Base-by-base conservation (phyloP, 306 rosid genomes). In the Inga oerstediana region DNA sequence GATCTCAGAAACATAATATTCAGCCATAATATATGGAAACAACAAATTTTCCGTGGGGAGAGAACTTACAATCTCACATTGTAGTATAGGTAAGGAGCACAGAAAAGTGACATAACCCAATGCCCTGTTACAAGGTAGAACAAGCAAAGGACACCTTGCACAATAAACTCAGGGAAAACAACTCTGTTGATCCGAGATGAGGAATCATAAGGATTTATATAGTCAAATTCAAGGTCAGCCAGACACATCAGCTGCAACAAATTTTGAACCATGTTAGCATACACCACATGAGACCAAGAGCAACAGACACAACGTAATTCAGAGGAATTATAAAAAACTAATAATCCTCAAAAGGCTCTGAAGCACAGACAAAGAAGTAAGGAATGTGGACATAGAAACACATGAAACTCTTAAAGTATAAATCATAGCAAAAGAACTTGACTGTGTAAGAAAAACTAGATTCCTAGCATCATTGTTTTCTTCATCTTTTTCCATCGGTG, bases 221-320 rank as follows among this genome's bases (percentile, higher is more conserved):
- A 91, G 87, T 96, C 99, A 80, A 96, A 94, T 87, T 96, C 98
- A 2, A 96, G 89, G 86, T 96, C 99, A 22, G 97, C 99, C 56
- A 94, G 87, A 88, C 97, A 96, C 99, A 96, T 92, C 58, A 96
- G 92, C 99, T 94, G 97, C 93, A 92, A 86, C 45, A 79, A 84
- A 74, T 73, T 74, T 69, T 15, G 44, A 56, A 79, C 45, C 69
- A 65, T 17, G 64, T 80, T 69, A 85, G 79, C 66, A 3, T 32
- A 76, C 2, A 11, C 39, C 22, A 75, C 71, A 35, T 19, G 20
- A 65, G 12, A 80, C 41, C 16, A 84, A 76, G 66, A n/a, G 34
- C 84, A 78, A 79, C 27, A n/a, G 30, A 51, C 37, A 86, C 77
- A 87, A 62, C 9, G 13, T 76, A 59, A 46, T 66, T 30, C 37